Percentiles rank a stretch among this genome's conserved stretches.
Evolutionary conservation across 306 rosid species (phyloP).

Genomic region (Citrullus amarus): DNA sequence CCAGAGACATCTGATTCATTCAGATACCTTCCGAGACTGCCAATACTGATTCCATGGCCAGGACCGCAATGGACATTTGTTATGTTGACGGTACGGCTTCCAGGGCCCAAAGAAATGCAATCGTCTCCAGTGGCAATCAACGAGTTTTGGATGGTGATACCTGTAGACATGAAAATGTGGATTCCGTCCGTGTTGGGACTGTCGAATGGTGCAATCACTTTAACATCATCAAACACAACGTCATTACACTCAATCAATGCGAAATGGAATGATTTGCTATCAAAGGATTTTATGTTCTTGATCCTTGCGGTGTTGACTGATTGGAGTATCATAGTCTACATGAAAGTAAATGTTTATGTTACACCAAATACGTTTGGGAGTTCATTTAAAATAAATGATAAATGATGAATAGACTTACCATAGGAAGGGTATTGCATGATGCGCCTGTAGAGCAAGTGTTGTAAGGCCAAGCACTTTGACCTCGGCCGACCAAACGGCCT

Average conservation of each 20-base stretch:
- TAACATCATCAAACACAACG: neutral
- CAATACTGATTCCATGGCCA: conserved; percentile 32
- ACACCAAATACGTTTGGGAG: neutral
- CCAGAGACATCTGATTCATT: neutral
- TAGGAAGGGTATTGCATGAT: conserved; percentile 14
- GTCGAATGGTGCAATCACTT: neutral
- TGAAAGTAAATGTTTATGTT: neutral
- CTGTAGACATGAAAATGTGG: conserved; percentile 4
- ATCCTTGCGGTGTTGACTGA: neutral
- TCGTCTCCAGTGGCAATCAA: conserved; percentile 24
- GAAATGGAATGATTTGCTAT: conserved; percentile 17
- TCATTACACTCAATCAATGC: conserved; percentile 14
- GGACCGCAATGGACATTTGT: conserved; percentile 15
- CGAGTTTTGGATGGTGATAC: neutral
- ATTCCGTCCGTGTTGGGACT: conserved; percentile 33
- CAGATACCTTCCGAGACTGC: conserved; percentile 13
- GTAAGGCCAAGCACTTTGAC: conserved; percentile 17
- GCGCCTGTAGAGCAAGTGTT: neutral
- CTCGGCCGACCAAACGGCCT: conserved; percentile 24
- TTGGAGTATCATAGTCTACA: conserved; percentile 17
- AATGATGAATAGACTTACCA: conserved; percentile 3
- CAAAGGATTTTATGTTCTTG: neutral
- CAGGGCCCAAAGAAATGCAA: conserved; percentile 21
- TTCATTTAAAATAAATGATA: too few species aligned
- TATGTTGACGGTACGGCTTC: neutral